Percentiles rank a stretch among this genome's conserved stretches.
Evolutionary conservation across 2,329 filamentous ascomycete species (phyloP).

Genomic region (Xylariaceae sp.): DNA sequence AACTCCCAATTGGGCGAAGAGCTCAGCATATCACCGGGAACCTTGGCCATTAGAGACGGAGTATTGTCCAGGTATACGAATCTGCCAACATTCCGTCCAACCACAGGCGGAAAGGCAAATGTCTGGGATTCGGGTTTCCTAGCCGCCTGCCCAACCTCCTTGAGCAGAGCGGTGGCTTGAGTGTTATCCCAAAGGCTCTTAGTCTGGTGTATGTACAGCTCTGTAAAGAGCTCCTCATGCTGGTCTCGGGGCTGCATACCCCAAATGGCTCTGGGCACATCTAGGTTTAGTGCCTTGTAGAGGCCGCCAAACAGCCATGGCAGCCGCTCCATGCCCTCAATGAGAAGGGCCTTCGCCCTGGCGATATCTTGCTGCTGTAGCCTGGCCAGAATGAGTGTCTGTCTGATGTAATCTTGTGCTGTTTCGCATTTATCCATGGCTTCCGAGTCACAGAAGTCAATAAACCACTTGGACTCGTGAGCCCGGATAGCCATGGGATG

Average conservation of each 20-base stretch:
- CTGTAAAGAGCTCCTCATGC: slow-evolving; percentile 64
- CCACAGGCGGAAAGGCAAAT: slow-evolving; percentile 33
- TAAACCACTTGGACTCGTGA: slow-evolving; percentile 69
- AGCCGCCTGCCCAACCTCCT: slow-evolving; percentile 61
- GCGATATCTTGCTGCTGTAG: slow-evolving; percentile 64
- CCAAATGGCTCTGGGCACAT: slow-evolving; percentile 79
- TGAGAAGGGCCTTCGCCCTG: slow-evolving; percentile 61
- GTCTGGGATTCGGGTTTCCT: slow-evolving; percentile 36
- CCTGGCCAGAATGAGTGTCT: slow-evolving; percentile 73
- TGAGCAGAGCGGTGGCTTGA: slow-evolving; percentile 63
- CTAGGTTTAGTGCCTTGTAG: slow-evolving; percentile 75
- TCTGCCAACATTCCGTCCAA: slow-evolving; percentile 56
- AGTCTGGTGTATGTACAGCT: slow-evolving; percentile 70
- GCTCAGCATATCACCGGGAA: slow-evolving; percentile 62
- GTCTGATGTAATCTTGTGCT: slow-evolving; percentile 60
- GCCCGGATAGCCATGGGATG: slow-evolving; percentile 83
- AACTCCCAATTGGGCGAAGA: slow-evolving; percentile 68
- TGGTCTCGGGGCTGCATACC: slow-evolving; percentile 64
- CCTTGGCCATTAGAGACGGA: slow-evolving; percentile 62
- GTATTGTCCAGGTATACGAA: slow-evolving; percentile 77
- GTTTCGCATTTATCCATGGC: slow-evolving; percentile 34
- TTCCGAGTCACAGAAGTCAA: slow-evolving; percentile 58
- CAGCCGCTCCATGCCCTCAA: slow-evolving; percentile 63
- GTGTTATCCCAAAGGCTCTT: slow-evolving; percentile 86
- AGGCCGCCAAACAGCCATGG: slow-evolving; percentile 83